phyloP scores from a whole-genome alignment of 768 basidiomycete species.

The Mycena capillaripes region DNA sequence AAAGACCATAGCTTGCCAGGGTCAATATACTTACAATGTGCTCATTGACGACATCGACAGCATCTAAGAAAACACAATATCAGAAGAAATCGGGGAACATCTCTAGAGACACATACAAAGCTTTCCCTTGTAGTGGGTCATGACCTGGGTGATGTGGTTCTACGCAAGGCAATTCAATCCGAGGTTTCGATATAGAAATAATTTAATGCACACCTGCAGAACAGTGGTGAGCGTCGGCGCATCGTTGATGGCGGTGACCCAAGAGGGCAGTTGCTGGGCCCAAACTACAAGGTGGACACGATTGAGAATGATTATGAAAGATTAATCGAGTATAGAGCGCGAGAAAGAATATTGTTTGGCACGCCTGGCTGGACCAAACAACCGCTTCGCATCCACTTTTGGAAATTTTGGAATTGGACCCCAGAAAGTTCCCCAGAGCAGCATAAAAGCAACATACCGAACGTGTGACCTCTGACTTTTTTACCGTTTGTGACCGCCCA shows the following conservation, averaged over 20 bases:
- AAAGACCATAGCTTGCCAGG: not conserved
- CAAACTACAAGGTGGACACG: constrained; percentile 36
- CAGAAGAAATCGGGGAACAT: not conserved
- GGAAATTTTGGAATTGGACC: too few relatives aligned
- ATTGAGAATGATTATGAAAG: not conserved
- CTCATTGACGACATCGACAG: constrained; percentile 31
- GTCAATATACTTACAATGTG: constrained; percentile 18
- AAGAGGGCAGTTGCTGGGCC: constrained; percentile 57
- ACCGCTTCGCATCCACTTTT: too few relatives aligned
- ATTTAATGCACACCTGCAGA: constrained; percentile 40
- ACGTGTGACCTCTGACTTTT: constrained; percentile 57
- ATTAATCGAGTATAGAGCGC: too few relatives aligned
- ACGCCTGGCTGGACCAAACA: too few relatives aligned
- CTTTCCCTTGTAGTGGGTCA: constrained; percentile 62
- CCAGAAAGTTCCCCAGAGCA: too few relatives aligned
- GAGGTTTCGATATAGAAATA: not conserved
- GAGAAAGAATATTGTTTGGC: too few relatives aligned
- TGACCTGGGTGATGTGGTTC: constrained; percentile 61
- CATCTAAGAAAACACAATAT: not conserved
- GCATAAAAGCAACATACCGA: constrained; percentile 40
- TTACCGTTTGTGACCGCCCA: constrained; percentile 57
- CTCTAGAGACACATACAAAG: constrained; percentile 45
- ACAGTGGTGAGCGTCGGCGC: constrained; percentile 47
- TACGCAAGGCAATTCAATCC: constrained; percentile 35
- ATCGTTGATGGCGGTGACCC: constrained; percentile 56